Evolutionary conservation across 140 eudicot genomes (phyloP).

Genomic region (Oenanthe javanica): DNA sequence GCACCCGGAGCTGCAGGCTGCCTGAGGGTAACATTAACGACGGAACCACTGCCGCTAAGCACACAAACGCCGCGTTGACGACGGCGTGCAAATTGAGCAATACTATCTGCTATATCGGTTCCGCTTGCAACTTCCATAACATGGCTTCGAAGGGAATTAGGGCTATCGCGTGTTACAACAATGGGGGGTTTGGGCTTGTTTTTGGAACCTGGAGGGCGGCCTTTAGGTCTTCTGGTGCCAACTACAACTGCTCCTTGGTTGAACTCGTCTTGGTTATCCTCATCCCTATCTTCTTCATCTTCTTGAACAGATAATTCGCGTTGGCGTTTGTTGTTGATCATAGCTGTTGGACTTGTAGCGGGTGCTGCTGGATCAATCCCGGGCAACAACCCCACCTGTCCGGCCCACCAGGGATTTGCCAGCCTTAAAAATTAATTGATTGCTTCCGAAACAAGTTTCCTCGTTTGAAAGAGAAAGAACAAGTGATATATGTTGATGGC

Average conservation of each 20-base stretch:
- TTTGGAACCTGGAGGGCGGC: conserved; percentile 42
- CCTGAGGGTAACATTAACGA: conserved; percentile 23
- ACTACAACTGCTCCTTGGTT: conserved; percentile 33
- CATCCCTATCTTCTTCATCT: conserved; percentile 11
- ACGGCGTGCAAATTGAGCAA: conserved; percentile 8
- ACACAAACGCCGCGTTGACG: conserved; percentile 4
- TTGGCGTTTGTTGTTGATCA: conserved; percentile 8
- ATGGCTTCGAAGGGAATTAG: conserved; percentile 42
- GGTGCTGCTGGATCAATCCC: conserved; percentile 17
- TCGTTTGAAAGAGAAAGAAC: neutral
- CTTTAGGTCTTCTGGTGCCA: conserved; percentile 35
- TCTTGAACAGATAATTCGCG: conserved; percentile 12
- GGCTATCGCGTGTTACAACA: conserved; percentile 37
- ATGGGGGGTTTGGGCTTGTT: conserved; percentile 42
- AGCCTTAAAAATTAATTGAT: neutral
- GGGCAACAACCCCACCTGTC: conserved; percentile 20
- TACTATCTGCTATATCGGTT: conserved; percentile 16
- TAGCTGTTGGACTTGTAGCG: neutral
- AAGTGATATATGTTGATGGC: neutral
- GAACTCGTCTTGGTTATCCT: conserved; percentile 17
- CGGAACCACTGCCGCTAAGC: conserved; percentile 5
- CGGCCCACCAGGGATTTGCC: conserved; percentile 37
- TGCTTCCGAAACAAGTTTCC: neutral
- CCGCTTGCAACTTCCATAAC: conserved; percentile 34
- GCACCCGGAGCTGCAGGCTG: conserved; percentile 36